These are phyloP conservation scores for Penicillium olsonii DNA, from an alignment of 2,329 filamentous ascomycete genomes.

Conservation along the genomic window DNA sequence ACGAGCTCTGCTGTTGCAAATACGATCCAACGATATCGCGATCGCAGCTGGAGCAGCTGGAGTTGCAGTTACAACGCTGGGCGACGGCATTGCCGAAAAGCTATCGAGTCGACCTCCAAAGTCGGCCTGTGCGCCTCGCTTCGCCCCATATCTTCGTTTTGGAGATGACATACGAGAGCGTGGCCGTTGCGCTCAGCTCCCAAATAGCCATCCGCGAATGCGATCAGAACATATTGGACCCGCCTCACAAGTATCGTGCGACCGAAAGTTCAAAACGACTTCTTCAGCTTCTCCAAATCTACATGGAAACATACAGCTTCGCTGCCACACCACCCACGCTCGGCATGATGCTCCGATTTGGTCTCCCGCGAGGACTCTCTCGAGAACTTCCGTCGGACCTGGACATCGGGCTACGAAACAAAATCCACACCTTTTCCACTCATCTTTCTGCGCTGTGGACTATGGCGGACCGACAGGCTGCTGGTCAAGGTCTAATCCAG, in stretches of 20 bases:
- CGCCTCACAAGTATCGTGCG: constrained; percentile 29
- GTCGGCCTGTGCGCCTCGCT: constrained; percentile 21
- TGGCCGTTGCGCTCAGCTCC: constrained; percentile 26
- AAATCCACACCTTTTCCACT: constrained; percentile 29
- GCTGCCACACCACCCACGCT: constrained; percentile 45
- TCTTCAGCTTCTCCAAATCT: constrained; percentile 37
- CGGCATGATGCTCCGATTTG: constrained; percentile 41
- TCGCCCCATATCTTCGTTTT: constrained; percentile 38
- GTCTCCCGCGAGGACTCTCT: constrained; percentile 24
- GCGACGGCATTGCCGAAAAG: constrained; percentile 31
- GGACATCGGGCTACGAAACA: constrained; percentile 29
- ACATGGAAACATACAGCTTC: constrained; percentile 45
- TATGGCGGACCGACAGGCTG: constrained; percentile 12
- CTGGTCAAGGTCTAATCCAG: not conserved
- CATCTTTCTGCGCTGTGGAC: constrained; percentile 34
- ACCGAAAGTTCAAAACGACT: constrained; percentile 38
- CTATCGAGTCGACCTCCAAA: constrained; percentile 33
- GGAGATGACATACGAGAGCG: constrained; percentile 37
- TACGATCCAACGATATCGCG: constrained; percentile 23
- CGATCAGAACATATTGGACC: constrained; percentile 22
- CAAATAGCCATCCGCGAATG: constrained; percentile 28
- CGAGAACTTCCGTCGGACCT: constrained; percentile 19
- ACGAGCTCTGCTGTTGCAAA: constrained; percentile 33
- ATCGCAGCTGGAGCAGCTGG: constrained; percentile 31
- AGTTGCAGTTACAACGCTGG: constrained; percentile 36